Evolutionary conservation across 192 early-diverging fungal genomes (phyloP), one percentile per base, ranked within the genome.

Genomic region (Neocallimastix lanati): DNA sequence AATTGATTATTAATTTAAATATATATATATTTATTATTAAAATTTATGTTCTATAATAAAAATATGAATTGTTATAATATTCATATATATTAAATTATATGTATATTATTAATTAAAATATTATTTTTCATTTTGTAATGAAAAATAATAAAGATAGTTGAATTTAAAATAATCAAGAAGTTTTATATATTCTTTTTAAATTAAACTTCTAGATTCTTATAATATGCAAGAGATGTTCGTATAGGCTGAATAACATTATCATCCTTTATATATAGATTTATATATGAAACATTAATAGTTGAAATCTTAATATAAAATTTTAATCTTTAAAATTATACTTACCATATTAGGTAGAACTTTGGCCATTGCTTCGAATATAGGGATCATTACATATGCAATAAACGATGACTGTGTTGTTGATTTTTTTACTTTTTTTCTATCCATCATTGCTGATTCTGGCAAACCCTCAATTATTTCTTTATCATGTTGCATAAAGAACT

Each of bases 361-460:
- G 12, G 78, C 79, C 29, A 88, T 58, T 5, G 81, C 35, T 81
- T 88, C 87, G 79, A 83, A 88, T 80, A 88, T 82, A 29, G 87
- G 87, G 37, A 88, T 88, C 86, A 88, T 86, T 29, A 88, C 87
- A 78, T 84, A 88, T 18, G 83, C 83, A 84, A 88, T 86, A 78
- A 88, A 88, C 27, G 83, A 80, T 77, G 83, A 83, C 37, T 88
- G 87, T 16, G 87, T 86, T 80, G 80, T 82, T 12, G 87, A 80
- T 76, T 88, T 88, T 13, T 86, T 88, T 12, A 88, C 87, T 58
- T 88, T 88, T n/a, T 88, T 86, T 29, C 87, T 67, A 80, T 88
- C 87, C 87, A 88, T 88, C 78, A 88, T 86, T 13, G 87, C 85
- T 12, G 86, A 81, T 7, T 80, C 83, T 12, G 87, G 87, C 7